Evolutionary conservation across 1,284 basidiomycete genomes (phyloP).

Genomic region (Taiwanofungus camphoratus): DNA sequence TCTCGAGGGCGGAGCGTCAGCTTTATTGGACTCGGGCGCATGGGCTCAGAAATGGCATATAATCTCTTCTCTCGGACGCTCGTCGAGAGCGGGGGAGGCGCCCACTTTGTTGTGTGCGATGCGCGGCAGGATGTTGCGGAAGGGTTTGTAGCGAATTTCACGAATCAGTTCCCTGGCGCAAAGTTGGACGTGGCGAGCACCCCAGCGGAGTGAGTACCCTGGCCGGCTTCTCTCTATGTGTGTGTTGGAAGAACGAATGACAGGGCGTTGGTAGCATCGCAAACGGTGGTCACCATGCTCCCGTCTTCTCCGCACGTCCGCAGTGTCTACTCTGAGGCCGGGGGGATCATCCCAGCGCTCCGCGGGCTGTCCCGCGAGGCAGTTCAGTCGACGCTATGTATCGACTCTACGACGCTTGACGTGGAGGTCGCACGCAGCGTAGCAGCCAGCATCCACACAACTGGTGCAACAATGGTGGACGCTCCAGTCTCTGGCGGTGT

Average conservation of each 20-base stretch:
- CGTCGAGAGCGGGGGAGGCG: slow-evolving; percentile 35
- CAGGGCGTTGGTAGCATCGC: slow-evolving; percentile 58
- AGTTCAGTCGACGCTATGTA: slow-evolving; percentile 53
- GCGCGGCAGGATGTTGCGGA: slow-evolving; percentile 55
- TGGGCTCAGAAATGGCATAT: slow-evolving; percentile 82
- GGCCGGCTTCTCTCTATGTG: not conserved
- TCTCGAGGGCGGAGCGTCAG: slow-evolving; percentile 50
- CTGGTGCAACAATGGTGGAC: slow-evolving; percentile 79
- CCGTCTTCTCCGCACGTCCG: slow-evolving; percentile 82
- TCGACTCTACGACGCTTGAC: slow-evolving; percentile 87
- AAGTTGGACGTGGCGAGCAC: slow-evolving; percentile 50
- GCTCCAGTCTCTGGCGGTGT: slow-evolving; percentile 91
- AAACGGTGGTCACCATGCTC: slow-evolving; percentile 79
- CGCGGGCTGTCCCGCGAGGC: slow-evolving; percentile 36
- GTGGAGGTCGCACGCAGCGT: slow-evolving; percentile 68
- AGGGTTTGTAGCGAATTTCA: slow-evolving; percentile 51
- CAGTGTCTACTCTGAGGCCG: slow-evolving; percentile 55
- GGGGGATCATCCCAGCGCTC: slow-evolving; percentile 58
- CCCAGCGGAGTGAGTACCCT: slow-evolving; percentile 59
- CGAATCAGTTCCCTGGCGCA: slow-evolving; percentile 49
- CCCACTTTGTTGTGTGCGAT: slow-evolving; percentile 74
- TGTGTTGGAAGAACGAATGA: not conserved
- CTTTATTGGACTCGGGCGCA: slow-evolving; percentile 78
- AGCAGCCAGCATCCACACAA: slow-evolving; percentile 43
- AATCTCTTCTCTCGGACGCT: slow-evolving; percentile 73